A percentile compares a stretch with the other conserved stretches of the same genome.
phyloP scores from a whole-genome alignment of 139 green algal genomes.

The Micractinium sp. region DNA sequence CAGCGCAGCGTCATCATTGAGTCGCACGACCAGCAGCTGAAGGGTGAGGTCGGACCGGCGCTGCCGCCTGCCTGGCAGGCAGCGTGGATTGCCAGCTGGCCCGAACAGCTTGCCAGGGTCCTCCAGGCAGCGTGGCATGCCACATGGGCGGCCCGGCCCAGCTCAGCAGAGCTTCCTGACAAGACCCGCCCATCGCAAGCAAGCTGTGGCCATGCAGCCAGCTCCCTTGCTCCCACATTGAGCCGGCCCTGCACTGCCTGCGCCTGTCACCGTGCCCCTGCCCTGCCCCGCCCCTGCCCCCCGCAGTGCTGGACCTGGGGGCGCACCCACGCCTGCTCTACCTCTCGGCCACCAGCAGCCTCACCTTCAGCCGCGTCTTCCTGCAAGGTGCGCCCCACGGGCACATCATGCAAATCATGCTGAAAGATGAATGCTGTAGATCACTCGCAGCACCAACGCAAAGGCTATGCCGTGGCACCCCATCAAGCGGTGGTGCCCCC shows the following conservation, averaged over 20 bases:
- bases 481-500: too few relatives aligned
- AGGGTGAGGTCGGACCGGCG: not conserved
- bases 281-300: too few relatives aligned
- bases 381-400: slow-evolving; percentile 17
- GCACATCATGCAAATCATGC: too few relatives aligned
- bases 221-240: too few relatives aligned
- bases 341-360: not conserved
- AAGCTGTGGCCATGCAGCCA: not conserved
- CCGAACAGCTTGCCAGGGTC: not conserved
- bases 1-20: not conserved
- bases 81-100: too few relatives aligned
- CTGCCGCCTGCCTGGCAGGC: too few relatives aligned
- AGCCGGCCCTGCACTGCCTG: not conserved
- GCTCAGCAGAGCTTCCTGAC: too few relatives aligned
- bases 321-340: not conserved
- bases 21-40: not conserved
- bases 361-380: not conserved
- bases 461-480: too few relatives aligned
- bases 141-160: too few relatives aligned
- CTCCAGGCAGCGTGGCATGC: too few relatives aligned
- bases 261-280: not conserved
- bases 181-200: too few relatives aligned
- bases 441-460: not conserved
- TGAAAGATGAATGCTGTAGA: too few relatives aligned
- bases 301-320: slow-evolving; percentile 9